Evolutionary conservation across 1,284 basidiomycete genomes (phyloP), one percentile per base, ranked within the genome.

Genomic region (Microbotryum saponariae): DNA sequence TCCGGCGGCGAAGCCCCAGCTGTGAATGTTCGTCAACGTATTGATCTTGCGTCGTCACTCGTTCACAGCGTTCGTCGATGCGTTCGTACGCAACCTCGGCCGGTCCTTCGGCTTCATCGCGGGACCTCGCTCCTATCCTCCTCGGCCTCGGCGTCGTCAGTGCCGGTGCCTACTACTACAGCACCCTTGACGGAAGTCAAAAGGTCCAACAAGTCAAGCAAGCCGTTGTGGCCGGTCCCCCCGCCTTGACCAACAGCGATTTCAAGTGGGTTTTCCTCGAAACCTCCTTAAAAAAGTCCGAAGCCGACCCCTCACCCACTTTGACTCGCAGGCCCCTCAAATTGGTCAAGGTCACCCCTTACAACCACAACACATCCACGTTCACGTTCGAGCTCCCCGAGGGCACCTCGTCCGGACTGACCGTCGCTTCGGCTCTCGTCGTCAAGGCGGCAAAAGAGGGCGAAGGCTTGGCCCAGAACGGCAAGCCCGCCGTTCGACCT

Each of bases 281-380:
- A 42, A 3, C 12, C 37, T 42, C 37, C 37, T 18, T 10, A 42
- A 9, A 42, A 9, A 16, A 18, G 37, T 16, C 37, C 14, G 37
- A 42, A 16, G 37, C 37, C 16, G 31, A 27, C 16, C 37, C 33
- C 45, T 33, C 10, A 2, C 29, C 20, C 37, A 5, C 3, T 29
- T 31, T 42, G 10, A 42, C 16, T 4, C 27, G 31, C 72, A 76
- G 83, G 57, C 83, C 88, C 74, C 85, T 97, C 76, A 87, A 84
- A 73, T 82, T 97, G 71, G 88, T 88, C 77, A 83, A 85, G 73
- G 79, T 97, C 70, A 81, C 37, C 8, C 53, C 50, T 20, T 97
- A 97, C 81, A 98, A 94, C 82, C 87, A 94, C 81, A 91, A 94
- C 78, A 85, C 89, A 6, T 79, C 87, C 44, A 82, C 82, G 81